Evolutionary conservation across 176 grass and related monocot genomes (phyloP), one percentile per base, ranked within the genome.

Genomic region (Aegilops bicornis): DNA sequence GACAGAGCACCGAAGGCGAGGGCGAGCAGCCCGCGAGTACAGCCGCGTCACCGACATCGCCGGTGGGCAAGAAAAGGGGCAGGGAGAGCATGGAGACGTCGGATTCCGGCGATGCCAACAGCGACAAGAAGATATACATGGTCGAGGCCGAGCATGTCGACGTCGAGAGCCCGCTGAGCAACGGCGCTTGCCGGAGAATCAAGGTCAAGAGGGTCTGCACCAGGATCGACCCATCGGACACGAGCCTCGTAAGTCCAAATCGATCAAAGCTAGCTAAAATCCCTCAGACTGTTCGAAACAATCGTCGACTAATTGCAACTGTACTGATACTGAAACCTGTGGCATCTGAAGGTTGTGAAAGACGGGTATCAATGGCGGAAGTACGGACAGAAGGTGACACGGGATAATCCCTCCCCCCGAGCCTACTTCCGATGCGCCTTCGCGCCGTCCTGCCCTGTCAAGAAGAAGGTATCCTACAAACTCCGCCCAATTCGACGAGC

Each of bases 361-460:
- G 96, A 98, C 78, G 93, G 92, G 4, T 96, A 96, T 56, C 94
- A 98, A 2, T 98, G 96, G 96, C 93, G 93, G 17, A 98, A 98
- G 74, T 98, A 98, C 86, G 96, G 96, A 11, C 96, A 98, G 69
- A 98, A 98, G 87, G 90, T 98, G 24, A 98, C 94, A 0, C 91
- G 92, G 37, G 93, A 98, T 79, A 98, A 98, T 76, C 96, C 96
- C 16, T 98, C 94, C 61, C 96, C 96, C 0, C 60, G 94, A 75
- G 93, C 96, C 61, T 98, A 98, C 86, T 98, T 89, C 68, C 90
- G 90, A 59, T 98, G 96, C 90, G 91, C 96, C 5, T 94, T 83
- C 88, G 90, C 90, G 1, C 92, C 96, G 7, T 96, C 96, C 54
- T 98, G 96, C 82, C 88, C 90, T 24, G 93, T 92, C 52, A 98